A percentile compares a stretch with the other conserved stretches of the same genome.
Conservation (phyloP, 2,329 filamentous ascomycete genomes). For the Apiospora malaysiana region DNA sequence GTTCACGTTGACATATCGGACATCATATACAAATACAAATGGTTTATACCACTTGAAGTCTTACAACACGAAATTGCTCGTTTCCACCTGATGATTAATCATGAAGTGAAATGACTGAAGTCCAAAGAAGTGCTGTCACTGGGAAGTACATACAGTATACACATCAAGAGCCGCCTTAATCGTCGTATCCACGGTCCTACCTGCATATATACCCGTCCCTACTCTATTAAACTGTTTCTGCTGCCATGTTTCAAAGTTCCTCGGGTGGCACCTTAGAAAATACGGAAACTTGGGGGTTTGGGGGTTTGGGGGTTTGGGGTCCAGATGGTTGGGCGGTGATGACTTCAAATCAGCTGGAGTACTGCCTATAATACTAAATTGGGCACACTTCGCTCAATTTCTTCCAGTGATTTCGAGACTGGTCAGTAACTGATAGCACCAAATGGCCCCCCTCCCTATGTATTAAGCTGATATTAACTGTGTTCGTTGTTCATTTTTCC, state of each 20-base stretch:
- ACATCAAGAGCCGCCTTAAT: neutral
- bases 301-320: too few relatives aligned
- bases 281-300: neutral
- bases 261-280: neutral
- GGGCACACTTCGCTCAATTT: too few relatives aligned
- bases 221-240: neutral
- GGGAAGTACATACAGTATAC: neutral
- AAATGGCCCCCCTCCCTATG: too few relatives aligned
- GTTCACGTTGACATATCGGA: neutral
- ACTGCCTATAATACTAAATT: neutral
- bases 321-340: neutral
- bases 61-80: neutral
- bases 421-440: too few relatives aligned
- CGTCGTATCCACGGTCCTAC: neutral
- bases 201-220: neutral
- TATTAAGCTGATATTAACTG: too few relatives aligned
- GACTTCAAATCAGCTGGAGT: neutral
- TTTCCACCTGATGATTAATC: neutral
- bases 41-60: neutral
- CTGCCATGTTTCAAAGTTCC: neutral
- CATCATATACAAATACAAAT: neutral
- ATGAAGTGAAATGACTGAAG: neutral
- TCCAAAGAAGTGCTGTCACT: neutral
- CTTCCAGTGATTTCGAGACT: too few relatives aligned
- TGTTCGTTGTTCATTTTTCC: too few relatives aligned